phyloP scores from a whole-genome alignment of 2,329 filamentous ascomycete genomes.

The Pleurostoma richardsiae region DNA sequence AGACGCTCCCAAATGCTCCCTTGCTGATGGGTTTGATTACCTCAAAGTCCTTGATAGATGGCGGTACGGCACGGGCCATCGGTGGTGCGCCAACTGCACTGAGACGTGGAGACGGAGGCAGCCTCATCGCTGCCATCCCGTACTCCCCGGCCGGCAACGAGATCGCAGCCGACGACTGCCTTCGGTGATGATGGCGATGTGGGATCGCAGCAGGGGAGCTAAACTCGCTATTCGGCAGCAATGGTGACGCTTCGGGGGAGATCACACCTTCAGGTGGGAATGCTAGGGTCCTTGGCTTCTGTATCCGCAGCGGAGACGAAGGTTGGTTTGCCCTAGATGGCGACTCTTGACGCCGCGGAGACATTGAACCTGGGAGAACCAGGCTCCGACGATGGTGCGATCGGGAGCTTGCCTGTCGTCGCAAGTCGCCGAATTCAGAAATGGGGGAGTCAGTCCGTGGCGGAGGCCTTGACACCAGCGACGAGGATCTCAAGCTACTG shows the following conservation, averaged over 20 bases:
- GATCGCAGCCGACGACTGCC: constrained; percentile 86
- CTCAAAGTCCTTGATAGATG: constrained; percentile 98
- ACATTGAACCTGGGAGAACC: constrained; percentile 72
- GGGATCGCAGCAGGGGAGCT: constrained; percentile 68
- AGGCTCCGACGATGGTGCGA: constrained; percentile 85
- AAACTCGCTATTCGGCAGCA: constrained; percentile 78
- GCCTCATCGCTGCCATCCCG: constrained; percentile 47
- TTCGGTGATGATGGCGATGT: constrained; percentile 66
- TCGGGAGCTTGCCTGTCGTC: constrained; percentile 70
- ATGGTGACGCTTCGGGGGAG: constrained; percentile 86
- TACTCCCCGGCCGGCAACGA: constrained; percentile 46
- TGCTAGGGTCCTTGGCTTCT: constrained; percentile 66
- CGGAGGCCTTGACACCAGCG: constrained; percentile 61
- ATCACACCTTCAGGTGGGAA: constrained; percentile 57
- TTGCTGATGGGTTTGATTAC: constrained; percentile 99
- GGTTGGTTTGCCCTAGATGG: constrained; percentile 72
- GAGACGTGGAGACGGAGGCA: constrained; percentile 78
- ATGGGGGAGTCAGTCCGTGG: constrained; percentile 83
- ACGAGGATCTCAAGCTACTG: constrained; percentile 78
- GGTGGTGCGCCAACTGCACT: constrained; percentile 71
- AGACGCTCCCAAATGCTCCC: constrained; percentile 96
- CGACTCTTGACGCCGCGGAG: constrained; percentile 81
- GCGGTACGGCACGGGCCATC: constrained; percentile 81
- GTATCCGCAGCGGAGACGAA: constrained; percentile 80
- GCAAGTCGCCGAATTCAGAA: constrained; percentile 74